Conservation (phyloP, 2,329 filamentous ascomycete species). For the Fusarium luffae region DNA sequence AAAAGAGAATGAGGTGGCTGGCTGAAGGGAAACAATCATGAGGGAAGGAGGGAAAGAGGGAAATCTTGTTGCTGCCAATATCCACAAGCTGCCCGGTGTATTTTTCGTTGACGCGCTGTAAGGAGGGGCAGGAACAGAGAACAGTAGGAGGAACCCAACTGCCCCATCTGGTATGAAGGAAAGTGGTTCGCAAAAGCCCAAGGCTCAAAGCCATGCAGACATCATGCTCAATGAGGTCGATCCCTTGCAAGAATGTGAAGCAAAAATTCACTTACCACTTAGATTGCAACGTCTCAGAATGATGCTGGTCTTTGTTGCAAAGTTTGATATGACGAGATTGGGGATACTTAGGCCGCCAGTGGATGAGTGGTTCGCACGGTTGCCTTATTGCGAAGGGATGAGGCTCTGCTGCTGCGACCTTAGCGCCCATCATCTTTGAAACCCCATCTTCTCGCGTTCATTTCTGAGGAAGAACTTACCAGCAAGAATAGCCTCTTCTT, state of each 20-base stretch:
- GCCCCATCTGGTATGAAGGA: not conserved
- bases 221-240: not conserved
- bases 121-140: not conserved
- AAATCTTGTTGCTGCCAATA: too few relatives aligned
- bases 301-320: not conserved
- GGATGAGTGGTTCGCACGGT: conserved; percentile 12
- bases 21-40: not conserved
- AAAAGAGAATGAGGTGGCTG: not conserved
- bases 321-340: not conserved
- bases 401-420: conserved; percentile 10
- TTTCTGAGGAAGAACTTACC: not conserved
- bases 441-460: not conserved
- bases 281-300: not conserved
- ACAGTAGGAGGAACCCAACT: not conserved
- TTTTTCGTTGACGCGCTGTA: not conserved
- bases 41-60: not conserved
- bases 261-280: not conserved
- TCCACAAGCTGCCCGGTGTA: too few relatives aligned
- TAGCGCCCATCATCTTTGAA: not conserved
- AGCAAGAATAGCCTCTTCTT: not conserved
- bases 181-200: not conserved
- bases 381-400: not conserved
- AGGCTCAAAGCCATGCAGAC: not conserved
- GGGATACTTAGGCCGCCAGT: not conserved
- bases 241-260: not conserved